Base-by-base conservation (phyloP, 2,329 filamentous ascomycete genomes). In the Macrophomina phaseolina region DNA sequence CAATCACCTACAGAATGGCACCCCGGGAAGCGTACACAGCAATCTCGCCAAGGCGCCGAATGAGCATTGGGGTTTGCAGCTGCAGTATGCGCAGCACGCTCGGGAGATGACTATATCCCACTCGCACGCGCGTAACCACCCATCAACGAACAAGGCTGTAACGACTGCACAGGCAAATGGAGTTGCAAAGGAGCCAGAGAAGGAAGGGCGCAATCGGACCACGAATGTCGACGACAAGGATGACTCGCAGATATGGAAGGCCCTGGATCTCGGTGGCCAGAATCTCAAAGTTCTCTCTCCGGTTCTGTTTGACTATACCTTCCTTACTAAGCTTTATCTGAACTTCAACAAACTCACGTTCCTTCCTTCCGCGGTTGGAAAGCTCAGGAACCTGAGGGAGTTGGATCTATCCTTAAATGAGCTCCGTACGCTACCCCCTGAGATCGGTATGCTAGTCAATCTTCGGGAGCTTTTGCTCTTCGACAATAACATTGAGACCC, bases 391-490 rank as follows among this genome's bases (percentile, higher is more conserved):
- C 70, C 82, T 99, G 58, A 91, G 88, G 42, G 87, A 94, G 73
- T 86, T 99, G 58, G 94, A 99, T 78, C 85, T 94, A 3, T 98
- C 95, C 0, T 89, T 90, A 81, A 99, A 99, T 78, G 88, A 94
- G 69, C 85, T 99, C 68, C 86, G 86, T 8, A 89, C 91, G 70
- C 83, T 99, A 4, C 95, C 95, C 1, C 87, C 91, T 28, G 94
- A 99, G 81, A 88, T 99, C 68, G 95, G 95, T 75, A 99, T 98
- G 94, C 92, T 97, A 73, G 95, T 94, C 34, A 95, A 94, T 72
- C 83, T 99, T 65, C 93, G 92, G 80, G 89, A 91, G 71, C 84
- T 99, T 5, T 83, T 94, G 34, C 84, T 97, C 2, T 97, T 97
- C 77, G 93, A 97, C 81, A 99, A 99, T 78, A 86, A 91, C 69